Conservation (phyloP, 805 yeast species). For the Sugiyamaella qingdaonensis region DNA sequence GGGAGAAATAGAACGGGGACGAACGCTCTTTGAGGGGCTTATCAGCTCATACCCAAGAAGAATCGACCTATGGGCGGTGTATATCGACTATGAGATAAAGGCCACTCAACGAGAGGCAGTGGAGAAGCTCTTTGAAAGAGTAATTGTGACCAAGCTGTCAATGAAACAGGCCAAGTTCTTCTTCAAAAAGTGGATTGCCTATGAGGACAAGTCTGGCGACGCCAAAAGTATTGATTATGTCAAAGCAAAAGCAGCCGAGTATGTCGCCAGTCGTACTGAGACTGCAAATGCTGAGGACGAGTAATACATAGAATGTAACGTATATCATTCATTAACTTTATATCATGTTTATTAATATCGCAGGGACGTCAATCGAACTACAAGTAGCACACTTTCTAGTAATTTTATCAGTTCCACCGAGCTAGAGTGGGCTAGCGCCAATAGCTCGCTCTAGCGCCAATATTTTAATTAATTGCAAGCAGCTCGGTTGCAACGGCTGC, state of each 20-base stretch:
- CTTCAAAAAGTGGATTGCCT: slow-evolving; percentile 86
- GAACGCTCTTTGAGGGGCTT: slow-evolving; percentile 91
- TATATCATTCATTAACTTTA: not conserved
- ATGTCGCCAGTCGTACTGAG: slow-evolving; percentile 36
- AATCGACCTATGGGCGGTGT: slow-evolving; percentile 92
- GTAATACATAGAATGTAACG: not conserved
- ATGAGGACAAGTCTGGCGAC: slow-evolving; percentile 67
- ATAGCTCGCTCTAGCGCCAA: too few relatives aligned
- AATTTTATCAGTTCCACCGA: too few relatives aligned
- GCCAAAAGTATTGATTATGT: slow-evolving; percentile 73
- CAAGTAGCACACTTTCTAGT: too few relatives aligned
- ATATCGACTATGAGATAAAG: slow-evolving; percentile 89
- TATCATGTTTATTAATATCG: not conserved
- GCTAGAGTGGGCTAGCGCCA: too few relatives aligned
- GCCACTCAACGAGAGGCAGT: slow-evolving; percentile 57
- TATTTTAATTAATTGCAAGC: too few relatives aligned
- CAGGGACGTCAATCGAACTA: too few relatives aligned
- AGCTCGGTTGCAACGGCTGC: too few relatives aligned
- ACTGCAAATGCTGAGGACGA: slow-evolving; percentile 2
- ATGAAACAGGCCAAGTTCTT: slow-evolving; percentile 92
- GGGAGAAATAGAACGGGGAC: slow-evolving; percentile 92
- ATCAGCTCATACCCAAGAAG: slow-evolving; percentile 86
- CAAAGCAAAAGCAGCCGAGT: slow-evolving; percentile 86
- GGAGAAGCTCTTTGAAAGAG: slow-evolving; percentile 80
- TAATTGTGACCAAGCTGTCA: slow-evolving; percentile 58